phyloP scores from a whole-genome alignment of 495 filamentous ascomycete species.

The Polyplosphaeria fusca region DNA sequence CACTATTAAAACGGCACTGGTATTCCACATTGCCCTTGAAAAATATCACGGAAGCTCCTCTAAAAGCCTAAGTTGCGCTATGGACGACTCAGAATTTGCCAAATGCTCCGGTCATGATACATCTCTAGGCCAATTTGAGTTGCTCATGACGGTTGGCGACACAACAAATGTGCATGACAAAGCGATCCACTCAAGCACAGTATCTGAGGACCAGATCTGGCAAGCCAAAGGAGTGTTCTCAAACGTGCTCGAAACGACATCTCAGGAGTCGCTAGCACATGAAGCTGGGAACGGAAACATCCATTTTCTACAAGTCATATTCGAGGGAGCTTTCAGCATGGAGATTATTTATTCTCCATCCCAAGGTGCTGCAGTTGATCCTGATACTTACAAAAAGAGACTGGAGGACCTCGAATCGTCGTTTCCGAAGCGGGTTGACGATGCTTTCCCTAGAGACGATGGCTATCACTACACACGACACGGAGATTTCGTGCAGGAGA shows the following conservation, averaged over 20 bases:
- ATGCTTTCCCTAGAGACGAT: background rate
- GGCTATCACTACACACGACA: background rate
- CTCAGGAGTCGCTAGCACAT: background rate
- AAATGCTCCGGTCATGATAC: background rate
- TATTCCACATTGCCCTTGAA: background rate
- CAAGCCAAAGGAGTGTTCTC: background rate
- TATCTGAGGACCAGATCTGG: background rate
- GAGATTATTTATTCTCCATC: background rate
- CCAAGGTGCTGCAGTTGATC: background rate
- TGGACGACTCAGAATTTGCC: background rate
- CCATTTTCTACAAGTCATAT: background rate
- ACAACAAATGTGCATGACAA: background rate
- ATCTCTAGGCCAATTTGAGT: background rate
- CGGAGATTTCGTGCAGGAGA: conserved; percentile 38
- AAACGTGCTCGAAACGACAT: background rate
- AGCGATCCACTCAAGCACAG: background rate
- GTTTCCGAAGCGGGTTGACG: background rate
- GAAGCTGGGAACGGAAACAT: background rate
- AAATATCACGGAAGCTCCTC: background rate
- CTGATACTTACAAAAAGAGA: background rate
- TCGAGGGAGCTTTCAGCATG: background rate
- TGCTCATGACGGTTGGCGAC: background rate
- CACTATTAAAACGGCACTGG: background rate
- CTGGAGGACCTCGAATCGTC: background rate
- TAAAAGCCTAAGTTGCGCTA: background rate